A percentile compares a stretch with the other conserved stretches of the same genome.
Conservation (phyloP, 805 yeast genomes). For the Candida gorgasii region DNA sequence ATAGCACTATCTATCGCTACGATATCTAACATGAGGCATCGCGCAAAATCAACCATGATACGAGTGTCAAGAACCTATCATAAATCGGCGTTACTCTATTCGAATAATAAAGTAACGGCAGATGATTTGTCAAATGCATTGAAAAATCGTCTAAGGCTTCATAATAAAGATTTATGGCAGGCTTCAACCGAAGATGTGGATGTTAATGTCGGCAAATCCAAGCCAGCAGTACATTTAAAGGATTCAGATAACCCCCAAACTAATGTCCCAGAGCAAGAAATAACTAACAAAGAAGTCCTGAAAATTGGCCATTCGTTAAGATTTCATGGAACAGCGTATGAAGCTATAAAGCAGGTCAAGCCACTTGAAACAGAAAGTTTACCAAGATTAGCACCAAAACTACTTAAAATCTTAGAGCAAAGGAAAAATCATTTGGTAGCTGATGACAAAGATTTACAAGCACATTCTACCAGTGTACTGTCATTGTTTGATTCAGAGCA, state of each 20-base stretch:
- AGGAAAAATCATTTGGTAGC: conserved; percentile 68
- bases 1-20: no score
- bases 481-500: conserved; percentile 52
- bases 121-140: conserved; percentile 12
- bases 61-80: conserved; percentile 1
- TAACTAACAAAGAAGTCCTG: no score
- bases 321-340: no score
- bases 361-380: conserved; percentile 28
- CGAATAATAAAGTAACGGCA: conserved; percentile 10
- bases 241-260: conserved; percentile 9
- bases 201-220: conserved; percentile 6
- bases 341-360: conserved; percentile 14
- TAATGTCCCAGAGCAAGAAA: no score
- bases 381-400: conserved; percentile 63
- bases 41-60: conserved; percentile 3
- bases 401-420: conserved; percentile 72
- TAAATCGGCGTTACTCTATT: not conserved
- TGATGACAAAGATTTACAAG: not conserved
- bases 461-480: not conserved
- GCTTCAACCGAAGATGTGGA: conserved; percentile 5
- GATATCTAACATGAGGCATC: not conserved
- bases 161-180: conserved; percentile 3
- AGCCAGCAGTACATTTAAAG: conserved; percentile 4
- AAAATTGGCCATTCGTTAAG: no score
- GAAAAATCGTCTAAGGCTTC: conserved; percentile 11